These are phyloP conservation scores for Fusarium sp. DNA, from an alignment of 2,329 filamentous ascomycete species.

Conservation along the genomic window DNA sequence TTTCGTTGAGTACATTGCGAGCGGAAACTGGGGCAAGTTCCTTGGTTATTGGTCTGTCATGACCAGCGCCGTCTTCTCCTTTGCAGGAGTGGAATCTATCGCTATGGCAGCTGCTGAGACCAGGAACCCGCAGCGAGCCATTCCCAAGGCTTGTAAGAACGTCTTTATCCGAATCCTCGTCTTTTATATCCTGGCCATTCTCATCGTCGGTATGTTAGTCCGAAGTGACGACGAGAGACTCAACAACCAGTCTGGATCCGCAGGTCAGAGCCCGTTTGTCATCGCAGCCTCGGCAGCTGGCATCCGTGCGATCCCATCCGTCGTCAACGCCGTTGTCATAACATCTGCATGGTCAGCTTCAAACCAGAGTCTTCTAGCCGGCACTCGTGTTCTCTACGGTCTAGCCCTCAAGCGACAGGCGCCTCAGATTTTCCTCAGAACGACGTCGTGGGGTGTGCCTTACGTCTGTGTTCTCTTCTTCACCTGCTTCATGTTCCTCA, in stretches of 20 bases:
- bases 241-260: conserved; percentile 56
- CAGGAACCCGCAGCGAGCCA: conserved; percentile 63
- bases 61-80: conserved; percentile 73
- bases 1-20: conserved; percentile 72
- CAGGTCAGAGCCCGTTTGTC: conserved; percentile 69
- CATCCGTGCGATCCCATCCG: conserved; percentile 73
- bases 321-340: conserved; percentile 82
- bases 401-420: conserved; percentile 70
- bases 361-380: conserved; percentile 72
- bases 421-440: conserved; percentile 67
- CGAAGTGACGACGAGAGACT: conserved; percentile 68
- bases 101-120: conserved; percentile 72
- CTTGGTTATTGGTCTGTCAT: conserved; percentile 73
- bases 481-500: conserved; percentile 65
- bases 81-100: conserved; percentile 72
- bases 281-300: conserved; percentile 76
- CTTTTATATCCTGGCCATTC: conserved; percentile 73
- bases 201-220: conserved; percentile 77
- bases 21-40: conserved; percentile 69
- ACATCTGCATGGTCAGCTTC: conserved; percentile 77
- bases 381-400: conserved; percentile 69
- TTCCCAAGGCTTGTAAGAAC: conserved; percentile 66
- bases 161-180: conserved; percentile 68
- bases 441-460: conserved; percentile 71
- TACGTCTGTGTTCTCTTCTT: conserved; percentile 68